These are phyloP conservation scores for Epithele typhae DNA, from an alignment of 768 basidiomycete genomes.

Conservation along the genomic window DNA sequence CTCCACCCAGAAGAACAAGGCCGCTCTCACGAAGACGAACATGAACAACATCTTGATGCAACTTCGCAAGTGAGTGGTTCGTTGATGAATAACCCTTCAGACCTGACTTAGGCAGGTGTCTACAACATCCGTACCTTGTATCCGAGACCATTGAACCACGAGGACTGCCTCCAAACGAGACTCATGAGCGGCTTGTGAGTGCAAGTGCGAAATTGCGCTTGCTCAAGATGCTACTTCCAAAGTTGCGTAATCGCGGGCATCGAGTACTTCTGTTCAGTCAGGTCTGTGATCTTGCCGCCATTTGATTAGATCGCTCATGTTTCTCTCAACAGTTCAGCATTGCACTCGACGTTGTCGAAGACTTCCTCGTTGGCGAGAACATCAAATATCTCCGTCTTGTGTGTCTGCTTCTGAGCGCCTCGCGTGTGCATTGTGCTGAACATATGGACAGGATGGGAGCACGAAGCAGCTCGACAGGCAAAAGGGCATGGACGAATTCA, in stretches of 20 bases:
- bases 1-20: conserved; percentile 26
- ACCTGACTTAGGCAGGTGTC: conserved; percentile 45
- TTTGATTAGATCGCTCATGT: neutral
- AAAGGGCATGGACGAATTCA: conserved; percentile 93
- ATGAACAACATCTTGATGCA: conserved; percentile 88
- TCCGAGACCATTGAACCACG: conserved; percentile 75
- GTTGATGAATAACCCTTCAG: neutral
- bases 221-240: conserved; percentile 73
- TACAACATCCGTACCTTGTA: conserved; percentile 91
- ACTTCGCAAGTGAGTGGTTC: conserved; percentile 63
- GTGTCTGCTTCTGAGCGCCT: conserved; percentile 16
- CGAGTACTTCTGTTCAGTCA: conserved; percentile 91
- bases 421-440: neutral
- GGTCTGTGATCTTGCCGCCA: conserved; percentile 37
- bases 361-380: conserved; percentile 81
- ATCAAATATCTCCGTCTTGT: conserved; percentile 78
- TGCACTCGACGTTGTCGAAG: conserved; percentile 82
- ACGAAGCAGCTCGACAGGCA: conserved; percentile 85
- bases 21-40: conserved; percentile 42
- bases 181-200: conserved; percentile 76
- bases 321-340: conserved; percentile 90
- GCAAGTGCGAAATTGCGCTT: conserved; percentile 84
- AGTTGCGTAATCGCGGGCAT: conserved; percentile 80
- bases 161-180: conserved; percentile 49
- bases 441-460: conserved; percentile 67